phyloP scores from a whole-genome alignment of 1,284 basidiomycete species.

The Ustilago vetiveriae region DNA sequence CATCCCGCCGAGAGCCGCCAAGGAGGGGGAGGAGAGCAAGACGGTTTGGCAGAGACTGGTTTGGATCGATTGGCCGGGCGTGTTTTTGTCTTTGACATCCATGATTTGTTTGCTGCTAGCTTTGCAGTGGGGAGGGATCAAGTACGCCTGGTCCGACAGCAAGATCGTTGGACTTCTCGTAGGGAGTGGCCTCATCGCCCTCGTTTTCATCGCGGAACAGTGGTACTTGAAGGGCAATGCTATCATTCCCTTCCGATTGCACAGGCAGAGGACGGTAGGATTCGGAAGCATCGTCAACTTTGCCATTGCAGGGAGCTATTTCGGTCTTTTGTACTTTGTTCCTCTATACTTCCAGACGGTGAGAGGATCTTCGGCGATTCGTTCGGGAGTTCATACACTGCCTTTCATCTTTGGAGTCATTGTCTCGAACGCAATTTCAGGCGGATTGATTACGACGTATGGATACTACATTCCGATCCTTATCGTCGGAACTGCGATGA shows the following conservation, averaged over 20 bases:
- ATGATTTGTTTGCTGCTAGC: constrained; percentile 65
- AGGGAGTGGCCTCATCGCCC: constrained; percentile 43
- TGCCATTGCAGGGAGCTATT: constrained; percentile 38
- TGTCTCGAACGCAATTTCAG: constrained; percentile 50
- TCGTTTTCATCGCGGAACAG: constrained; percentile 50
- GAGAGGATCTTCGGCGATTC: constrained; percentile 49
- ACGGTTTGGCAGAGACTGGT: constrained; percentile 25
- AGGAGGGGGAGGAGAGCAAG: background rate
- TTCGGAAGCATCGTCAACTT: constrained; percentile 57
- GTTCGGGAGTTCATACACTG: constrained; percentile 60
- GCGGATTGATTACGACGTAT: constrained; percentile 42
- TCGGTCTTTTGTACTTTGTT: constrained; percentile 38
- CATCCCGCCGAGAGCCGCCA: constrained; percentile 4
- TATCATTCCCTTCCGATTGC: constrained; percentile 61
- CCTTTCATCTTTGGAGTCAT: constrained; percentile 61
- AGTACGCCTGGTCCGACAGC: constrained; percentile 53
- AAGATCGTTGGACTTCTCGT: constrained; percentile 62
- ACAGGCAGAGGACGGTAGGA: constrained; percentile 47
- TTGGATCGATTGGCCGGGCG: constrained; percentile 62
- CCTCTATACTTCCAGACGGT: constrained; percentile 58
- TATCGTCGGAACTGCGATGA: constrained; percentile 32
- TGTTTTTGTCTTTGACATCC: constrained; percentile 51
- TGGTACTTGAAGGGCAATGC: constrained; percentile 59
- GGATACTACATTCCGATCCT: constrained; percentile 55
- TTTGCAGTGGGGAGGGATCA: constrained; percentile 57